Evolutionary conservation across 1,139 yeast species (phyloP), one percentile per base, ranked within the genome.

Genomic region (Hyphopichia buzzinii): DNA sequence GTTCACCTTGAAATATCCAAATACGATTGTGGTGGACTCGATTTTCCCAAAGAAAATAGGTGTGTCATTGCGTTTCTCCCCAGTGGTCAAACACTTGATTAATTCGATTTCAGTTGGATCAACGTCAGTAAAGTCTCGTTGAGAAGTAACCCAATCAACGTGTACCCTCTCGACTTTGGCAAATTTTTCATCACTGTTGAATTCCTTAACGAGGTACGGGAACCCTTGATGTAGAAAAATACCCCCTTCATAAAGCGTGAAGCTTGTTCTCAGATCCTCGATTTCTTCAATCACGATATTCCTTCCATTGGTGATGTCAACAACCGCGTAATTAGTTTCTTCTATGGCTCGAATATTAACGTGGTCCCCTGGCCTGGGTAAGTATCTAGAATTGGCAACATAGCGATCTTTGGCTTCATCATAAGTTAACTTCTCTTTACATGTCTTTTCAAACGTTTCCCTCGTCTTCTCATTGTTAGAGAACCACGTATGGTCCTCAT

Each of bases 231-330:
- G 97, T 33, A 92, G 74, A 48, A 86, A 89, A 1, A 92, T 89
- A 0, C 95, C 98, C 1, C 98, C 99, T 56, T 92, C 97, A 55
- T 94, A 94, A 1, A 92, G 57, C 0, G 97, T 88, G 55, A 92
- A 92, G 35, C 90, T 82, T 0, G 95, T 87, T 48, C 98, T 72
- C 33, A 87, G 82, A 2, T 85, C 85, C 54, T 92, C 98, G n/a
- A 92, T 77, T 48, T 84, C 92, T 59, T 92, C 99, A 32, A 92
- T 82, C 2, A 92, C 82, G 4, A 74, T 63, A 53, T 86, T 84
- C 39, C 89, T 63, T 23, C 79, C 78, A 48, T 83, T 79, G 0
- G 97, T 88, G 17, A 82, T 74, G 56, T 90, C 97, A 14, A 90
- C 94, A 4, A 92, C 95, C 0, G 96, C 96, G 62, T 73, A 88